phyloP scores from a whole-genome alignment of 2,329 filamentous ascomycete genomes.

The Aspergillus floridensis region DNA sequence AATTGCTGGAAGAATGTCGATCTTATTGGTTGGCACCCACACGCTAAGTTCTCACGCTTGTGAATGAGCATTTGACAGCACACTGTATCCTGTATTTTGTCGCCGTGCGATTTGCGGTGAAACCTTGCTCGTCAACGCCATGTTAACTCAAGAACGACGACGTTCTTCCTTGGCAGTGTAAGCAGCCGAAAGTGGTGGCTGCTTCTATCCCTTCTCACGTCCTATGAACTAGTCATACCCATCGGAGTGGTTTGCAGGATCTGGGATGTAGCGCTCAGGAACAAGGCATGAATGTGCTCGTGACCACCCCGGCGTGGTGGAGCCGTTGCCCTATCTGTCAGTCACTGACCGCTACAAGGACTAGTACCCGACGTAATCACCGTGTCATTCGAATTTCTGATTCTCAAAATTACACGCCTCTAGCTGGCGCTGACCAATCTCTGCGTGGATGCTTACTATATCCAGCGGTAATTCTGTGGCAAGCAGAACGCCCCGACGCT shows the following conservation, averaged over 20 bases:
- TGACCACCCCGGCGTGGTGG: background rate
- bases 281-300: background rate
- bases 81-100: too few species aligned
- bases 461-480: background rate
- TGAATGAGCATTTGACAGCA: too few species aligned
- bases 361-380: background rate
- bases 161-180: too few species aligned
- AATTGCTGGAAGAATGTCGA: too few species aligned
- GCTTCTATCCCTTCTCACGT: too few species aligned
- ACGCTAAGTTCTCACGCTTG: too few species aligned
- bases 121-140: too few species aligned
- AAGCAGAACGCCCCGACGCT: background rate
- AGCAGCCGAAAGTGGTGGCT: too few species aligned
- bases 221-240: too few species aligned
- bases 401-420: background rate
- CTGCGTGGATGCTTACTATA: background rate
- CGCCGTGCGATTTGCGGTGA: too few species aligned
- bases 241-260: background rate
- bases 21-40: too few species aligned
- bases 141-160: too few species aligned
- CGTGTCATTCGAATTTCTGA: background rate
- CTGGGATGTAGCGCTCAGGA: background rate
- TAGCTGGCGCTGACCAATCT: background rate
- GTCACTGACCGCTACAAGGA: background rate
- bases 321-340: background rate